Evolutionary conservation across 2,329 filamentous ascomycete genomes (phyloP), one percentile per base, ranked within the genome.

Genomic region (Colletotrichum sojae): DNA sequence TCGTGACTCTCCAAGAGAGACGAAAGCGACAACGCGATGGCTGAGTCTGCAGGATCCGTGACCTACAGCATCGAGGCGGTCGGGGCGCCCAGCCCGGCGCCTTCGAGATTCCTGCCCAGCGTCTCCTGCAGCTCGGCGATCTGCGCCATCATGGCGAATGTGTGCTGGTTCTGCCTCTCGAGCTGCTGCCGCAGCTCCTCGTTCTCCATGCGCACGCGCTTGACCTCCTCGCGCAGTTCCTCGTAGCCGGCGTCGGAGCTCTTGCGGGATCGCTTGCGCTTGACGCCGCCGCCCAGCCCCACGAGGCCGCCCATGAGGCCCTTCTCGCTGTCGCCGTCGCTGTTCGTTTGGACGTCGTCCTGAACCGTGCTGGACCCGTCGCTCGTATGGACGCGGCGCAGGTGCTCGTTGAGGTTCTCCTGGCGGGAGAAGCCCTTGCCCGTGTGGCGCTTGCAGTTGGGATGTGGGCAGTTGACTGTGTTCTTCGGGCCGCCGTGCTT

Each of bases 391-490:
- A 97, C 93, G 27, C 95, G 91, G 20, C 95, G 92, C 18, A 98
- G 84, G 80, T 98, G 95, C 81, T 98, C 95, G 77, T 95, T 94
- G 4, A 98, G 85, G 75, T 98, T 98, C 81, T 98, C 95, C 76
- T 95, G 93, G 57, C 95, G 90, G 9, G 95, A 97, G 79, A 98
- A 98, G 22, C 94, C 94, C 75, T 94, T 93, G 71, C 94, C 95
- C 0, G 89, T 91, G 76, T 94, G 93, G 45, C 95, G 92, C 79
- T 97, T 97, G 86, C 95, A 98, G 77, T 94, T 94, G 45, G 85
- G 80, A 75, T 95, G 92, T 0, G 94, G 94, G 76, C 95, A 98
- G 83, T 94, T 93, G 63, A 97, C 87, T 3, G 92, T 91, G 71
- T 97, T 94, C 78, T 95, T 94, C 10, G 94, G 94, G 2, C 94